Conservation (phyloP, 1,284 basidiomycete genomes). For the Fomitiporia mediterranea region DNA sequence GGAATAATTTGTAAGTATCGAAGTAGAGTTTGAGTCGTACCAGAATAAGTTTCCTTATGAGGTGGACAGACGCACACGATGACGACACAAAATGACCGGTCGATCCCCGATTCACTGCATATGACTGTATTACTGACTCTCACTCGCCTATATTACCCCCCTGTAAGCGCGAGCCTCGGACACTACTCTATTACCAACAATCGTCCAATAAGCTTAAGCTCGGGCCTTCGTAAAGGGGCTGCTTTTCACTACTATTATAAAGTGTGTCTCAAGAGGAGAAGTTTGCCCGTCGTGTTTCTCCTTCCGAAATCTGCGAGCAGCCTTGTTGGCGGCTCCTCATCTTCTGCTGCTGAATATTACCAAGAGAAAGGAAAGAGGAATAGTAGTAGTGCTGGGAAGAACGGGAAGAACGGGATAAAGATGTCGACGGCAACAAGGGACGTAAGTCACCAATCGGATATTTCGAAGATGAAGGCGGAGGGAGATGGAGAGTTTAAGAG, state of each 20-base stretch:
- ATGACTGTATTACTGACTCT: conserved; percentile 1
- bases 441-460: conserved; percentile 44
- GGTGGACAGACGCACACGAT: no score
- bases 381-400: not conserved
- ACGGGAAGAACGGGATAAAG: not conserved
- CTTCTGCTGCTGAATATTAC: not conserved
- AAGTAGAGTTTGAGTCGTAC: no score
- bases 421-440: conserved; percentile 25
- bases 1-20: no score
- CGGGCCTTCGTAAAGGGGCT: no score
- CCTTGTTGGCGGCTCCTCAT: not conserved
- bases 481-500: conserved; percentile 84
- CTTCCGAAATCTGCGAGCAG: not conserved
- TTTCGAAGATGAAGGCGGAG: conserved; percentile 58
- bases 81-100: not conserved
- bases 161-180: not conserved
- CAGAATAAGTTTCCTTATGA: no score
- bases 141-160: not conserved
- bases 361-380: no score
- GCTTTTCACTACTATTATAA: conserved; percentile 1
- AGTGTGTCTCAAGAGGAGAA: not conserved
- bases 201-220: no score
- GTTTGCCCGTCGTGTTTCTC: conserved; percentile 13
- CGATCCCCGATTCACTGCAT: not conserved
- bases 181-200: no score